These are phyloP conservation scores for Coleophoma cylindrospora DNA, from an alignment of 2,329 filamentous ascomycete genomes.

Conservation along the genomic window DNA sequence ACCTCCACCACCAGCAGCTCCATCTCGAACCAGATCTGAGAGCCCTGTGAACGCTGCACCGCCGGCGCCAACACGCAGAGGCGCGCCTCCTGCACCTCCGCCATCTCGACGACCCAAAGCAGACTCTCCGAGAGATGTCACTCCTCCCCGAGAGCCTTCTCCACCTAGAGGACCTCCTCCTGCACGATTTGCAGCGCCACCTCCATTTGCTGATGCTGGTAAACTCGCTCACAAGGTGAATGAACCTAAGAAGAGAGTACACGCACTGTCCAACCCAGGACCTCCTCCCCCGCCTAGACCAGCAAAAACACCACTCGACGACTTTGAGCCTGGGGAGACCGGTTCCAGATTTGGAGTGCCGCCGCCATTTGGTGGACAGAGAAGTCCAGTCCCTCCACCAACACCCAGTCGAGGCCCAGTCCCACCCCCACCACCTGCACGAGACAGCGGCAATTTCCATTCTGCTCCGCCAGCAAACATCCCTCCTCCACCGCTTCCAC, in stretches of 20 bases:
- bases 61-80: conserved; percentile 25
- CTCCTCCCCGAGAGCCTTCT: conserved; percentile 66
- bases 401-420: conserved; percentile 67
- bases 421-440: conserved; percentile 63
- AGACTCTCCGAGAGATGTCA: conserved; percentile 41
- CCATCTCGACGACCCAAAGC: conserved; percentile 55
- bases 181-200: conserved; percentile 76
- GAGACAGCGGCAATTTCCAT: conserved; percentile 43
- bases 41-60: conserved; percentile 19
- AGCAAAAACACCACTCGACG: conserved; percentile 67
- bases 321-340: conserved; percentile 39
- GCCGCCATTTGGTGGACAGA: conserved; percentile 68
- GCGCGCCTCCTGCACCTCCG: conserved; percentile 46
- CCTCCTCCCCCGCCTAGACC: conserved; percentile 64
- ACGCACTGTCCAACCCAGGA: conserved; percentile 42
- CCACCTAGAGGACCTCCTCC: conserved; percentile 57
- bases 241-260: conserved; percentile 37
- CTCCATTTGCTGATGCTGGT: conserved; percentile 83
- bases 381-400: conserved; percentile 64
- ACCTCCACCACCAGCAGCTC: conserved; percentile 47
- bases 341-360: conserved; percentile 67
- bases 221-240: conserved; percentile 64
- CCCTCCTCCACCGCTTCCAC: conserved; percentile 14
- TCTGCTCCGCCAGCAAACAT: conserved; percentile 27
- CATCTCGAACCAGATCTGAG: conserved; percentile 25